Conservation (phyloP, 139 green algal species). For the Haematococcus lacustris region DNA sequence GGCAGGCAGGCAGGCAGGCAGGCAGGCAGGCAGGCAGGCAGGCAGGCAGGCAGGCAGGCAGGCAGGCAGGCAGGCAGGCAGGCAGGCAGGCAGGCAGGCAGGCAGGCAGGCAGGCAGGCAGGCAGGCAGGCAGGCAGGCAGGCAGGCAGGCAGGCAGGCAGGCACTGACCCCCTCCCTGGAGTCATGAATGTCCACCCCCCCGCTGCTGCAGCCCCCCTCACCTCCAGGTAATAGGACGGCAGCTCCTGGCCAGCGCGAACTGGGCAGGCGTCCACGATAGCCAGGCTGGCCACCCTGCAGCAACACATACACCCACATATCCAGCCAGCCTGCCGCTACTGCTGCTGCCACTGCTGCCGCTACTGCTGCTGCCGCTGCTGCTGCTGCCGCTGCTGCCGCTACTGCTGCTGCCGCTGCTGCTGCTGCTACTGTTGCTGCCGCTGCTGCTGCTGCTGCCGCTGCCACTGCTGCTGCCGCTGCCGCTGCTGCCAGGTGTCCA, state of each 20-base stretch:
- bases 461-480: background rate
- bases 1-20: too few relatives aligned
- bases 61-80: too few relatives aligned
- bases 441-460: background rate
- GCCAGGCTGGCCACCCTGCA: constrained; percentile 41
- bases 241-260: constrained; percentile 37
- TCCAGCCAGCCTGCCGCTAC: background rate
- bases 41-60: too few relatives aligned
- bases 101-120: too few relatives aligned
- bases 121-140: too few relatives aligned
- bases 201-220: background rate
- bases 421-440: background rate
- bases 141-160: too few relatives aligned
- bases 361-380: background rate
- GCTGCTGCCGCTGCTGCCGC: background rate
- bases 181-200: too few relatives aligned
- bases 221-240: constrained; percentile 53
- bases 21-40: too few relatives aligned
- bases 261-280: constrained; percentile 64
- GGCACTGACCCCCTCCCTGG: too few relatives aligned
- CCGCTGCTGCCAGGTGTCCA: too few relatives aligned
- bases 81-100: too few relatives aligned
- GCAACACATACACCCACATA: background rate
- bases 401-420: background rate
- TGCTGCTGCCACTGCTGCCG: background rate